Evolutionary conservation across 305 asterid genomes (phyloP), one percentile per base, ranked within the genome.

Genomic region (Ruellia speciosa): DNA sequence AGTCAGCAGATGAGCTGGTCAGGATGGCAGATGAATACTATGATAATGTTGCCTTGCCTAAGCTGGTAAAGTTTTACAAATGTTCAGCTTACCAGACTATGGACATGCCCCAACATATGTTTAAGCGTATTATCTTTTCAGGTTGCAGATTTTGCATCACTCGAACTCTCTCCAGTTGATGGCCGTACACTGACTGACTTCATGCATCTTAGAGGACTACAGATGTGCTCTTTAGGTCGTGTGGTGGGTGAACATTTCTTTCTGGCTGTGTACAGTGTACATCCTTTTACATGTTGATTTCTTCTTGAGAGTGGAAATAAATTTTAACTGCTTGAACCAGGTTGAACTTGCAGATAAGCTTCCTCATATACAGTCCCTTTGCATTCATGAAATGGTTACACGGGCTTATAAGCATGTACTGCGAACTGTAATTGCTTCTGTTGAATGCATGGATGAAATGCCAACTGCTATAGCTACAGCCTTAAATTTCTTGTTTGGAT

Each of bases 101-200:
- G 52, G 52, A 2, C 20, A 47, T 47, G 20, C 11, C 0, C 14
- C 19, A 4, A 12, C 11, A 6, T 16, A 9, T 45, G 31, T 48
- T 60, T 34, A 60, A 60, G 55, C 60, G 52, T 28, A 19, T 19
- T 54, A 13, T 53, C 39, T 58, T 75, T 60, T 58, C 82, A 93
- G 99, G 99, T 89, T 52, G 74, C 99, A 52, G 99, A 93, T 80
- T 89, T 93, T 77, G 97, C 94, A 68, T 93, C 97, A 20, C 94
- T 93, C 56, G 99, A 93, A 71, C 99, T 93, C 64, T 93, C 99
- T 70, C 97, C 99, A 45, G 99, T 93, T 73, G 99, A 93, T 77
- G 99, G 99, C 18, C 90, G 95, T 55, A 93, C 97, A 7, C 71
- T 93, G 60, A 89, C 99, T 16, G 99, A 93, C 69, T 89, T 93